Conservation (phyloP, 345 rosid species). For the Erysimum cheiranthoides region DNA sequence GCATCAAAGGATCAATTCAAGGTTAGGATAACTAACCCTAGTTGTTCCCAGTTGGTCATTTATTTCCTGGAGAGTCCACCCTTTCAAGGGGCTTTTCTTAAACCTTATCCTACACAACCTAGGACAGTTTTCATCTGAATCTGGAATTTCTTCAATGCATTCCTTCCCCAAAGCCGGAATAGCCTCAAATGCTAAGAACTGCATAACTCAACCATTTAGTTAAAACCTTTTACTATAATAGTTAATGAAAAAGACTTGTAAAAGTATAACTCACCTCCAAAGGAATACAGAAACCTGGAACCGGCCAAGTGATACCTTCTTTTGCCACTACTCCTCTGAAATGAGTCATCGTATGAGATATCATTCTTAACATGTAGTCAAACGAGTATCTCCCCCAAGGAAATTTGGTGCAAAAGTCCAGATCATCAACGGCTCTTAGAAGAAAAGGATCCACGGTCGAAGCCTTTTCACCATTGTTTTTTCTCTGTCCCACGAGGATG, state of each 20-base stretch:
- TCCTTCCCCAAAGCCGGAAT: too few species aligned
- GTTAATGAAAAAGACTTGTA: not conserved
- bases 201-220: not conserved
- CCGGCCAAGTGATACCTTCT: not conserved
- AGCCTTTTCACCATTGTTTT: not conserved
- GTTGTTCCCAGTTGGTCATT: not conserved
- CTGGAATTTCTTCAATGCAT: too few species aligned
- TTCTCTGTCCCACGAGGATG: not conserved
- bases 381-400: too few species aligned
- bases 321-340: too few species aligned
- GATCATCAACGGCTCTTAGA: too few species aligned
- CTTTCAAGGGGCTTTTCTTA: not conserved
- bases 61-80: not conserved
- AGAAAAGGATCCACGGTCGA: too few species aligned
- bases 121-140: too few species aligned
- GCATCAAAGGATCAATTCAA: too few species aligned
- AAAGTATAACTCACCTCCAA: not conserved
- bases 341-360: not conserved
- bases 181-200: not conserved
- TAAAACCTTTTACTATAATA: too few species aligned
- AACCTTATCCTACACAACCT: too few species aligned
- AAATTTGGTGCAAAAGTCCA: too few species aligned
- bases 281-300: not conserved
- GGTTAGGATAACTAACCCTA: not conserved
- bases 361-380: too few species aligned